Evolutionary conservation across 2,329 filamentous ascomycete genomes (phyloP).

Genomic region (Cladosporium sp.): DNA sequence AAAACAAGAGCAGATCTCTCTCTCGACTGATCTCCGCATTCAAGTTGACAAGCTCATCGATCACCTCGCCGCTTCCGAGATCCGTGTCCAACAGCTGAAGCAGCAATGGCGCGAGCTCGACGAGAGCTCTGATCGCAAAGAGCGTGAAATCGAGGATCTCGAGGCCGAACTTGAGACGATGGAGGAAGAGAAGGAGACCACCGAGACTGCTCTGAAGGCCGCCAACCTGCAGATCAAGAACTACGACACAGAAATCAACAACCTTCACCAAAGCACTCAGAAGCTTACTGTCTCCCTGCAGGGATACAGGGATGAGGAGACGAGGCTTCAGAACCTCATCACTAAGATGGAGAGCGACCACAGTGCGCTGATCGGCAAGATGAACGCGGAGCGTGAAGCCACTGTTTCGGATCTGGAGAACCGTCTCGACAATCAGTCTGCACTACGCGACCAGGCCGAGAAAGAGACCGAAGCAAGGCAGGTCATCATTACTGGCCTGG

Average conservation of each 20-base stretch:
- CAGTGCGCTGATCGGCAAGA: conserved; percentile 28
- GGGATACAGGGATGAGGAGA: conserved; percentile 35
- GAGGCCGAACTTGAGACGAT: conserved; percentile 30
- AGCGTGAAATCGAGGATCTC: conserved; percentile 33
- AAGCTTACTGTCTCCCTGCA: conserved; percentile 35
- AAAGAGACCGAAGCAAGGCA: conserved; percentile 34
- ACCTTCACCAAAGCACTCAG: conserved; percentile 31
- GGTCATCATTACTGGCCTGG: conserved; percentile 34
- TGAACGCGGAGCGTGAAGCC: conserved; percentile 35
- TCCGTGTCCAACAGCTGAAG: conserved; percentile 33
- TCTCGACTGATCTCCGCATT: conserved; percentile 29
- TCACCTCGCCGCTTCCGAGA: conserved; percentile 31
- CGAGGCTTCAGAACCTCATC: conserved; percentile 32
- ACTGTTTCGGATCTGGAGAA: conserved; percentile 32
- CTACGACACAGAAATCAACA: conserved; percentile 24
- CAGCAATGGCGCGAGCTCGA: conserved; percentile 32
- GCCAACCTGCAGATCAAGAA: conserved; percentile 19
- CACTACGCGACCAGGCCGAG: conserved; percentile 34
- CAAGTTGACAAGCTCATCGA: conserved; percentile 33
- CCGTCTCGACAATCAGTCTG: conserved; percentile 32
- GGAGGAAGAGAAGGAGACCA: conserved; percentile 26
- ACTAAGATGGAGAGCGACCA: conserved; percentile 36
- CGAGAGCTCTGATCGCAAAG: conserved; percentile 32
- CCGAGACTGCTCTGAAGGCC: conserved; percentile 22
- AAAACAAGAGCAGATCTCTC: conserved; percentile 27